Evolutionary conservation across 169 alveolate species (phyloP).

Genomic region (Perkinsus chesapeaki): DNA sequence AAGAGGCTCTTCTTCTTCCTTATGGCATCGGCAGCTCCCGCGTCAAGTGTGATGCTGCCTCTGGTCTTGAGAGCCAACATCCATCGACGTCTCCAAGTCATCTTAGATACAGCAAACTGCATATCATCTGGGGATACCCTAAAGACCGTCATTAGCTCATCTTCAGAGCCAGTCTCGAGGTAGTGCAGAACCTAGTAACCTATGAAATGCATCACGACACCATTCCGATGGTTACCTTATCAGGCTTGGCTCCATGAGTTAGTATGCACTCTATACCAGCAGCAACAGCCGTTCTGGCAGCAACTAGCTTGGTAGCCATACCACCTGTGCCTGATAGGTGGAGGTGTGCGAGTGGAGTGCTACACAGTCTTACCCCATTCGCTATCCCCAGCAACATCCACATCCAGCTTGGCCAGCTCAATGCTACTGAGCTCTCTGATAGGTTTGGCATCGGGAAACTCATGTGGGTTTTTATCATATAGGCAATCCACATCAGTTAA

Average conservation of each 20-base stretch:
- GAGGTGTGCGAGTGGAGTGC: background rate
- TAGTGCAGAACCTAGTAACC: background rate
- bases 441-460: conserved; percentile 25
- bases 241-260: conserved; percentile 35
- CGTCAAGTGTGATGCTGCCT: background rate
- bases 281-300: conserved; percentile 36
- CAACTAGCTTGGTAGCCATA: conserved; percentile 35
- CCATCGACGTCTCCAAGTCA: conserved; percentile 6
- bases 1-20: conserved; percentile 5
- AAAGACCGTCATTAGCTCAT: conserved; percentile 4
- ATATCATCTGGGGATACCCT: background rate
- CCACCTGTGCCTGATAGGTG: conserved; percentile 33
- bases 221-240: too few species aligned
- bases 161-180: background rate
- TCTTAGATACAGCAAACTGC: background rate
- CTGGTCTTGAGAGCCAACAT: background rate
- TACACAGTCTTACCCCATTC: conserved; percentile 14
- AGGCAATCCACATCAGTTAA: conserved; percentile 39
- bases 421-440: conserved; percentile 26
- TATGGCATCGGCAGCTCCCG: conserved; percentile 8
- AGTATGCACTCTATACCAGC: conserved; percentile 39
- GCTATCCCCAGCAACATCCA: conserved; percentile 5
- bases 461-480: conserved; percentile 28
- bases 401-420: conserved; percentile 21
- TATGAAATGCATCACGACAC: too few species aligned